Conservation (phyloP, 495 filamentous ascomycete species). For the Annulohypoxylon stygium region DNA sequence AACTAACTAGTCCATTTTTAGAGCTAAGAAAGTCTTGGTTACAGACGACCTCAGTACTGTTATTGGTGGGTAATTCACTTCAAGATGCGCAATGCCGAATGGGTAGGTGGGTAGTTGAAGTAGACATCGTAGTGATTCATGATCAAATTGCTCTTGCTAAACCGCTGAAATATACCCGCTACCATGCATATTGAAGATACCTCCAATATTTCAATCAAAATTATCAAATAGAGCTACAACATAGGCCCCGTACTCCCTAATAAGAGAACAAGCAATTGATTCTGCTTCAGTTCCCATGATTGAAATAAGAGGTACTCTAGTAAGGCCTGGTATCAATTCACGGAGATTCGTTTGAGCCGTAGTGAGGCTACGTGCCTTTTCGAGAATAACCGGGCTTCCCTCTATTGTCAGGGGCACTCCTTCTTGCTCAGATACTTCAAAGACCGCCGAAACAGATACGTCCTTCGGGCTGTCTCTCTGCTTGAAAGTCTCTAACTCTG, state of each 20-base stretch:
- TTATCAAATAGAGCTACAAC: slow-evolving; percentile 33
- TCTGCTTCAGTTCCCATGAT: slow-evolving; percentile 8
- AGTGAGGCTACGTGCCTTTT: neutral
- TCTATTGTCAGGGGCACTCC: neutral
- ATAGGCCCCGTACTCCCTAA: slow-evolving; percentile 21
- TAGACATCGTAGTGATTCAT: no score
- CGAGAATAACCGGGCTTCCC: neutral
- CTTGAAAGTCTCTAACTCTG: neutral
- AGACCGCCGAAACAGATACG: slow-evolving; percentile 3
- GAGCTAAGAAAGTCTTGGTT: no score
- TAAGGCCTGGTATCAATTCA: neutral
- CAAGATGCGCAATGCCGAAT: no score
- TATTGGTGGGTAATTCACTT: no score
- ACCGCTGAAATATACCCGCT: no score
- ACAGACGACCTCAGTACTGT: no score
- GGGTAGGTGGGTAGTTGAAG: no score
- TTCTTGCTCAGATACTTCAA: neutral
- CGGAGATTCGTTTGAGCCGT: neutral
- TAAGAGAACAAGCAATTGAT: neutral
- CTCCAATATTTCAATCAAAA: slow-evolving; percentile 6
- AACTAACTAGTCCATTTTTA: no score
- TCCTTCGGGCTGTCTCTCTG: neutral
- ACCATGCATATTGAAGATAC: neutral
- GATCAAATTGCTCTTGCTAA: no score
- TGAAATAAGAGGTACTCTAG: neutral